Evolutionary conservation across 2,329 filamentous ascomycete species (phyloP), one percentile per base, ranked within the genome.

Genomic region (Onygena corvina): DNA sequence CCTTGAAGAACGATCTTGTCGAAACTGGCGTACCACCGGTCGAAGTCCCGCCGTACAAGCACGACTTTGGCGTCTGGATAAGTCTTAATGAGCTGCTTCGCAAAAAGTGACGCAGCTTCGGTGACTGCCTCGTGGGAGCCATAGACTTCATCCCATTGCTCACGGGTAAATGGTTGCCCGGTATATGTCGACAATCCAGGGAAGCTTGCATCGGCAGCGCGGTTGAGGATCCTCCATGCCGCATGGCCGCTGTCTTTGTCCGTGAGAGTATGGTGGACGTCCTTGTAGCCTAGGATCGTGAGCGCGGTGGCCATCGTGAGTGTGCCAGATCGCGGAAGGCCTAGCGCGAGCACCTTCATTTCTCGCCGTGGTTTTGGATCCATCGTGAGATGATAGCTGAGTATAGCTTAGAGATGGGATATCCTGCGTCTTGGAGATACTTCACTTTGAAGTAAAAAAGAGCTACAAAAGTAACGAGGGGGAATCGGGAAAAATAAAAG

Each of bases 41-140:
- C 72, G 34, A 83, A 76, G 51, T 83, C 78, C 42, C 80, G 75
- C 51, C 74, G 80, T 8, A 79, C 81, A 54, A 86, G 69, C 46
- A 86, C 73, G 46, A 85, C 76, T 64, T 84, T 84, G 52, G 82
- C 82, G 50, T 84, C 77, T 1, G 82, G 82, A 60, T 85, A 85
- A 12, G 80, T 79, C 59, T 81, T 76, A 54, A 85, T 80, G 53
- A 86, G 71, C 62, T 85, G 81, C 62, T 80, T 75, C 49, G 77
- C 77, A 58, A 86, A 85, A 36, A 78, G 76, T 40, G 79, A 76
- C 21, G 78, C 76, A 7, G 81, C 36, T 23, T 42, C 36, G 4
- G 36, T 42, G 12, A 20, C 36, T 14, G 21, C 36, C 12, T 42
- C 36, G 9, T 23, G 21, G 14, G 3, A 11, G 1, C 36, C 36